Evolutionary conservation across 2,329 filamentous ascomycete species (phyloP), one percentile per base, ranked within the genome.

Genomic region (Stagonosporopsis tanaceti): DNA sequence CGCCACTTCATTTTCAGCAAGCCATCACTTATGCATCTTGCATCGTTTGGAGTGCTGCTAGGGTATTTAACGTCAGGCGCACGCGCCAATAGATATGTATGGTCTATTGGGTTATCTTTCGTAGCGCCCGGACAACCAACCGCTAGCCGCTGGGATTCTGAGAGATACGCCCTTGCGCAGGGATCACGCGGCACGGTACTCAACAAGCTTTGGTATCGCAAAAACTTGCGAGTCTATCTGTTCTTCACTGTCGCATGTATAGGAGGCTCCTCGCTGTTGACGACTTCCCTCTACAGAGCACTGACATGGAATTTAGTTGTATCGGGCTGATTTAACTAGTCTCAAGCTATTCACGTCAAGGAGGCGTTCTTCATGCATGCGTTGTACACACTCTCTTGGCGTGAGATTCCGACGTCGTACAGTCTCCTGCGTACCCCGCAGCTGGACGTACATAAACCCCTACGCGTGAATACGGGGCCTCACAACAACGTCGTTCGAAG

Each of bases 351-450:
- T 11, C 32, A 34, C 32, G 32, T 34, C 32, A 11, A 11, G 4
- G 32, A 34, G 11, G 32, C 11, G 4, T 14, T 34, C 4, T 34
- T 34, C 32, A 34, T 34, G 32, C 25, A 27, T 50, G 38, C 51
- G 51, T 25, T 48, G 40, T 50, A 50, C 32, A 45, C 12, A 28
- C 17, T 50, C 30, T n/a, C 27, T 55, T 50, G 32, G 46, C 34
- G 39, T 44, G 38, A 30, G 12, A 50, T 55, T 35, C 14, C 50
- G 30, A 55, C 38, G 30, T 55, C 15, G 27, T 46, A 34, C 17
- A 34, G 42, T 39, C 38, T 50, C 39, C 45, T 55, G 24, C 46
- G n/a, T 50, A 55, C 46, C 39, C 53, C 24, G 39, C 39, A 55
- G 53, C 53, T 55, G 24, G 39, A 38, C 30, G 46, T 2, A 20